Evolutionary conservation across 169 alveolate species (phyloP).

Genomic region (Eimeria mitis): DNA sequence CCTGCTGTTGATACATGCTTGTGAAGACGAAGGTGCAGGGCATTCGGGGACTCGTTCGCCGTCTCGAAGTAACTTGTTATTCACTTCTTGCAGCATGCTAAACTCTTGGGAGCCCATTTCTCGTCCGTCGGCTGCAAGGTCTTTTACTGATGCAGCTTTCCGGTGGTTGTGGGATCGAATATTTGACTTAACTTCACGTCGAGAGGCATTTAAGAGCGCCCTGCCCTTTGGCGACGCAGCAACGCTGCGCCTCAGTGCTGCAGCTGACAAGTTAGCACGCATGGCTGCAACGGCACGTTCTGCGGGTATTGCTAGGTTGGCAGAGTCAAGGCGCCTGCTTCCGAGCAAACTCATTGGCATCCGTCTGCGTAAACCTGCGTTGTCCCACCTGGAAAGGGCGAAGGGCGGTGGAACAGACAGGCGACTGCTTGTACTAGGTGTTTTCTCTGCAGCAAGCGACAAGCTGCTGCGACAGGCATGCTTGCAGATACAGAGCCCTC

Average conservation of each 20-base stretch:
- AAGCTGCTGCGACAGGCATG: conserved; percentile 53
- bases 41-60: neutral
- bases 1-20: conserved; percentile 36
- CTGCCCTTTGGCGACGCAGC: conserved; percentile 67
- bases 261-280: conserved; percentile 57
- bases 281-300: conserved; percentile 48
- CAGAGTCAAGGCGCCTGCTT: conserved; percentile 43
- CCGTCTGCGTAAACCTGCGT: conserved; percentile 2
- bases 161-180: conserved; percentile 49
- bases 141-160: conserved; percentile 1
- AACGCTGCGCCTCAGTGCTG: conserved; percentile 64
- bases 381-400: neutral
- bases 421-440: conserved; percentile 8
- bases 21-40: conserved; percentile 31
- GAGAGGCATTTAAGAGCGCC: neutral
- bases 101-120: conserved; percentile 6
- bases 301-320: conserved; percentile 28
- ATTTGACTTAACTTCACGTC: conserved; percentile 18
- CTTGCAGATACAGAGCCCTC: conserved; percentile 61
- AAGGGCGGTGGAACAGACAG: neutral
- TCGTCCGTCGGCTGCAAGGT: neutral
- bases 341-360: neutral
- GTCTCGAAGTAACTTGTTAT: neutral
- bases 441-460: conserved; percentile 67
- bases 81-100: conserved; percentile 55